Evolutionary conservation across 1,284 basidiomycete genomes (phyloP).

Genomic region (Taiwanofungus camphoratus): DNA sequence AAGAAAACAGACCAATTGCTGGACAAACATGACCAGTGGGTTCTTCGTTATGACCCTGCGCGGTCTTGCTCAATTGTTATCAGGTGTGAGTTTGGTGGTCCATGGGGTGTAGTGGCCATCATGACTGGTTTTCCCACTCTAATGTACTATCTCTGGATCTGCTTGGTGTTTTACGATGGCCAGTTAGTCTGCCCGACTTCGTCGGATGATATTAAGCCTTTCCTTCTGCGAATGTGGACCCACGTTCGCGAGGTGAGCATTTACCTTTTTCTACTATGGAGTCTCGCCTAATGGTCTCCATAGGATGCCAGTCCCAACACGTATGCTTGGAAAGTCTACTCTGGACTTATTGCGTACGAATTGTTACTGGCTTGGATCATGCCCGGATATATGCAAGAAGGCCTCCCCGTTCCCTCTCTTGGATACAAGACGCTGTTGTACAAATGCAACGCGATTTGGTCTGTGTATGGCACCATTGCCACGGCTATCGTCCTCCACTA

Average conservation of each 20-base stretch:
- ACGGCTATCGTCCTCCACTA: slow-evolving; percentile 78
- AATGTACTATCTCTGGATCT: slow-evolving; percentile 99
- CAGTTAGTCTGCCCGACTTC: slow-evolving; percentile 74
- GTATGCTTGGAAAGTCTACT: slow-evolving; percentile 88
- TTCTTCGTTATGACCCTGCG: slow-evolving; percentile 9
- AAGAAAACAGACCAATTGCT: slow-evolving; percentile 65
- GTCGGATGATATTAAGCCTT: slow-evolving; percentile 71
- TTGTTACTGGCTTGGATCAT: slow-evolving; percentile 87
- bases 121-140: slow-evolving; percentile 91
- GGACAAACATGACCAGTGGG: slow-evolving; percentile 70
- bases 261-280: background rate
- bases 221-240: slow-evolving; percentile 77
- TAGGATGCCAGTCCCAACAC: slow-evolving; percentile 89
- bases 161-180: slow-evolving; percentile 95
- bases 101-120: slow-evolving; percentile 86
- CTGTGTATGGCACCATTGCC: slow-evolving; percentile 82
- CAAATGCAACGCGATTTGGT: slow-evolving; percentile 93
- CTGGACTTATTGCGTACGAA: slow-evolving; percentile 85
- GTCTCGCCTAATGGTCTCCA: background rate
- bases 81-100: slow-evolving; percentile 96
- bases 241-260: slow-evolving; percentile 72
- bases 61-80: slow-evolving; percentile 2
- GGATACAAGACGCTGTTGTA: slow-evolving; percentile 91
- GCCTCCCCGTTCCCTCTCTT: slow-evolving; percentile 88
- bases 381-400: slow-evolving; percentile 91